Evolutionary conservation across 2,329 filamentous ascomycete genomes (phyloP), one percentile per base, ranked within the genome.

Genomic region (Fusarium pseudoanthophilum): DNA sequence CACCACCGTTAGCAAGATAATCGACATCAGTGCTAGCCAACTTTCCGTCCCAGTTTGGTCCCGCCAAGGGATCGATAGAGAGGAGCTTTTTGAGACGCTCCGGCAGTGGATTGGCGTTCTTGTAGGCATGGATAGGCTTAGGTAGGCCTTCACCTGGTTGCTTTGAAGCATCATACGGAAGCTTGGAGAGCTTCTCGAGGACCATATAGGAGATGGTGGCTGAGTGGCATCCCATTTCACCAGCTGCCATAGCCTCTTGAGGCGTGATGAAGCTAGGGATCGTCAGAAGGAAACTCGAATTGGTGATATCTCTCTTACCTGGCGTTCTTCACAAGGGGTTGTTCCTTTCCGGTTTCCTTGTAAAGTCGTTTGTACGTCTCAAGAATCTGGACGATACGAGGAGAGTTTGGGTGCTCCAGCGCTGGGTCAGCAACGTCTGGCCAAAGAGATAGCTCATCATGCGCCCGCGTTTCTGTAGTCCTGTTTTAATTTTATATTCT

Each of bases 251-350:
- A 48, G 81, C 84, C 71, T 87, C 84, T 24, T 84, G 79, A 9
- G 80, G 70, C 2, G 82, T 81, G 71, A 86, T 79, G 68, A 85
- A 84, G 74, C 84, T 85, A 24, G 3, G n/a, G 6, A 11, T 3
- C 1, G 61, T 75, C 16, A 74, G 59, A 10, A 9, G 13, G 24
- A 26, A 30, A 7, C 7, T 26, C 7, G 7, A 14, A 34, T 11
- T 2, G 13, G 26, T 1, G 13, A 2, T 18, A 5, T 15, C 4
- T 51, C 13, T 53, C 67, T 51, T 76, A 83, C 82, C 83, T 85
- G 7, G 85, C 85, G 46, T 84, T 84, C 75, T 86, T 87, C 20
- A 87, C 71, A 16, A 85, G 78, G 3, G 86, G 85, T 76, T 87
- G 85, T 58, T 83, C 81, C 64, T 83, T 82, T n/a, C 85, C 85